phyloP scores from a whole-genome alignment of 257 asterid species.

The Linderniella brevidens region DNA sequence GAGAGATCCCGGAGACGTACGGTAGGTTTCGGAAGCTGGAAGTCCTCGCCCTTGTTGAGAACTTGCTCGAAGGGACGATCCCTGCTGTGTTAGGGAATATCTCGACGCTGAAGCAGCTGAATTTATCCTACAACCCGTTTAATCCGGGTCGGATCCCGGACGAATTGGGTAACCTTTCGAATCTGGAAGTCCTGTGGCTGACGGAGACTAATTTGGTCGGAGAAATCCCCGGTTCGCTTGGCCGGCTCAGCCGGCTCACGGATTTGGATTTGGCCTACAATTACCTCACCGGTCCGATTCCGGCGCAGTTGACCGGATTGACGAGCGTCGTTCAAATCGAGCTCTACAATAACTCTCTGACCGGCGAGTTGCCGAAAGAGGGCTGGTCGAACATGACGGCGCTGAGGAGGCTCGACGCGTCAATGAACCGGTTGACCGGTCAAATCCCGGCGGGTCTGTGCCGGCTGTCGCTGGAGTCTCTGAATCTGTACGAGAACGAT shows the following conservation, averaged over 20 bases:
- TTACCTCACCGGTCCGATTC: constrained; percentile 47
- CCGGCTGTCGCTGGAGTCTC: constrained; percentile 73
- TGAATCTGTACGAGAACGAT: constrained; percentile 67
- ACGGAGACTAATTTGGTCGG: constrained; percentile 62
- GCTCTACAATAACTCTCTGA: constrained; percentile 75
- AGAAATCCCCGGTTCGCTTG: constrained; percentile 55
- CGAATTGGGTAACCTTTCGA: constrained; percentile 60
- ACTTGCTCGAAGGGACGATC: constrained; percentile 57
- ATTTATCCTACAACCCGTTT: constrained; percentile 80
- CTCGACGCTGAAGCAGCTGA: constrained; percentile 65
- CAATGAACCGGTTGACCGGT: constrained; percentile 77
- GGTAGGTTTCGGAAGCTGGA: constrained; percentile 66
- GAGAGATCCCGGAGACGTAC: constrained; percentile 55
- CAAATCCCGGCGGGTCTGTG: constrained; percentile 68
- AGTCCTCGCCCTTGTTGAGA: constrained; percentile 75
- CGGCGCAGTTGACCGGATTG: constrained; percentile 54
- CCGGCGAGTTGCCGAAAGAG: constrained; percentile 55
- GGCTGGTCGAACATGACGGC: constrained; percentile 89
- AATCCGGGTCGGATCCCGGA: constrained; percentile 72
- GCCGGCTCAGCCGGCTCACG: constrained; percentile 37
- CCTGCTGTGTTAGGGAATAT: constrained; percentile 66
- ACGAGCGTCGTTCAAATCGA: constrained; percentile 60
- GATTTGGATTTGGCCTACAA: constrained; percentile 80
- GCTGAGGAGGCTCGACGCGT: constrained; percentile 61
- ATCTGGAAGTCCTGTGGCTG: constrained; percentile 74